Percentiles rank a stretch among this genome's conserved stretches.
phyloP scores from a whole-genome alignment of 108 stramenopile species.

The Skeletonema marinoi region DNA sequence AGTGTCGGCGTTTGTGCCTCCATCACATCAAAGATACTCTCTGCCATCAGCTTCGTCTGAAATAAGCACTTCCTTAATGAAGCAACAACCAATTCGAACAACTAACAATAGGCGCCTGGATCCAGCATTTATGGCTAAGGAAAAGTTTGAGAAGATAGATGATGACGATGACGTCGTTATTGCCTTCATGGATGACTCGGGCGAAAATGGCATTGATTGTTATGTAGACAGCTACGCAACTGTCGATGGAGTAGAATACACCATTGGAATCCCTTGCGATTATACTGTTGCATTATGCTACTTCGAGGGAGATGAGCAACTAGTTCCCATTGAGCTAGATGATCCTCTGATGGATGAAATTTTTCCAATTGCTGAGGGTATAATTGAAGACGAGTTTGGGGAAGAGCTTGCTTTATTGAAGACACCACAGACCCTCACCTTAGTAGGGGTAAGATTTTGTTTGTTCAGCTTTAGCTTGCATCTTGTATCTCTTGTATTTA shows the following conservation, averaged over 20 bases:
- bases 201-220: slow-evolving; percentile 81
- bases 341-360: slow-evolving; percentile 85
- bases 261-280: slow-evolving; percentile 87
- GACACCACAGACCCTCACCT: slow-evolving; percentile 85
- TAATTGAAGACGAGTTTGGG: slow-evolving; percentile 89
- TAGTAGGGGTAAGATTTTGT: slow-evolving; percentile 66
- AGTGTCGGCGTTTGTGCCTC: neutral
- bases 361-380: slow-evolving; percentile 80
- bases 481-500: neutral
- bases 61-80: neutral
- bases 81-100: neutral
- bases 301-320: slow-evolving; percentile 62
- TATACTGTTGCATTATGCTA: slow-evolving; percentile 85
- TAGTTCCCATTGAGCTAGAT: slow-evolving; percentile 78
- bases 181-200: slow-evolving; percentile 70
- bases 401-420: slow-evolving; percentile 81
- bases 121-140: neutral
- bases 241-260: slow-evolving; percentile 67
- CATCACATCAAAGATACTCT: neutral
- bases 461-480: neutral
- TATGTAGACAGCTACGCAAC: slow-evolving; percentile 78
- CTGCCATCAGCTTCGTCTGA: neutral
- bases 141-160: slow-evolving; percentile 33
- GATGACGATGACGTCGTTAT: slow-evolving; percentile 78
- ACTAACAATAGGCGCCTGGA: neutral